Evolutionary conservation across 345 rosid species (phyloP).

Genomic region (Physaria fendleri): DNA sequence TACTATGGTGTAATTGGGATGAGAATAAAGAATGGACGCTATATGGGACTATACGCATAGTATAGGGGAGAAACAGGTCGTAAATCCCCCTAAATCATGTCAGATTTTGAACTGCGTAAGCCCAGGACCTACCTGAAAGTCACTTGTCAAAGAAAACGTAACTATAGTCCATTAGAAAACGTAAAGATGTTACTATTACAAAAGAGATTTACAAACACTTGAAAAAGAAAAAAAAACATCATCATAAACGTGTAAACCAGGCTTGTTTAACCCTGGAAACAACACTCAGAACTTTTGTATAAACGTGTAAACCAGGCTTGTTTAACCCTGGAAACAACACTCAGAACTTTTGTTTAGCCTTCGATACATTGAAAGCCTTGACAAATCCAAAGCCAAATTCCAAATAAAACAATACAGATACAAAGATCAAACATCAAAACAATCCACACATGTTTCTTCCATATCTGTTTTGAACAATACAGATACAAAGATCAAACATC

Average conservation of each 20-base stretch:
- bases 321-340: conserved; percentile 16
- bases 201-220: not conserved
- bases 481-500: conserved; percentile 56
- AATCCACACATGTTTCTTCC: conserved; percentile 91
- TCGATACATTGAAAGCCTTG: conserved; percentile 74
- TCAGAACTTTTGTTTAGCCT: conserved; percentile 30
- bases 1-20: too few relatives aligned
- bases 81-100: too few relatives aligned
- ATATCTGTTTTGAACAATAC: conserved; percentile 53
- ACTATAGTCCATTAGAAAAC: too few relatives aligned
- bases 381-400: conserved; percentile 86
- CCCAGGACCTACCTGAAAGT: not conserved
- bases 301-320: conserved; percentile 11
- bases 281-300: conserved; percentile 15
- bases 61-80: too few relatives aligned
- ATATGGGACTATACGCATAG: too few relatives aligned
- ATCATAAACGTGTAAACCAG: conserved; percentile 20
- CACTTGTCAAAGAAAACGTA: not conserved
- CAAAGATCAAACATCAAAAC: conserved; percentile 63
- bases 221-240: not conserved
- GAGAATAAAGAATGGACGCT: too few relatives aligned
- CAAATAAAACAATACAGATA: conserved; percentile 54
- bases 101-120: not conserved
- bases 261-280: not conserved
- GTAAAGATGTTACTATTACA: not conserved